Base-by-base conservation (phyloP, 2,329 filamentous ascomycete species). In the Phaeosphaeria sp. region DNA sequence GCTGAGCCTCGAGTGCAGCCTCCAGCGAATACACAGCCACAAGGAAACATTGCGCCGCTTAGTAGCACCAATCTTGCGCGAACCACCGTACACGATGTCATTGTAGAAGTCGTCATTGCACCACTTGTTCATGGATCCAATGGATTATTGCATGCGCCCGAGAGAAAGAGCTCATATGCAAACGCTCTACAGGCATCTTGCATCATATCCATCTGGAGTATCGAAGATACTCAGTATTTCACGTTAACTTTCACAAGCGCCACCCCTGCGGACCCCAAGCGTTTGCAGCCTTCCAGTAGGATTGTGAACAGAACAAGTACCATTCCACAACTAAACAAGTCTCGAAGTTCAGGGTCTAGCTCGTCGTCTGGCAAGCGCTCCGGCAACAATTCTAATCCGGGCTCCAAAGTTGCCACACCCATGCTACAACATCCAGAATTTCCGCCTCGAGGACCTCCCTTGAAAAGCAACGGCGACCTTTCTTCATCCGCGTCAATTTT, bases 171-270 rank as follows among this genome's bases (percentile, higher is more conserved):
- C 9, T 54, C 66, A 5, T 60, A 66, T 25, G 55, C 63, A 9
- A 55, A 69, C 30, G 77, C 82, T 30, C 74, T 86, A 0, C 85
- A 86, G 61, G 88, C 90, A 21, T 89, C 89, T 63, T 91, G 93
- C 88, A 91, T 92, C 47, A 86, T 93, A 21, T 90, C 88, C 0
- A 85, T 91, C 6, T 93, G 90, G 88, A 81, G 85, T n/a, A 85
- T 90, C 41, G 86, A 90, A 43, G 82, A 84, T 20, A 84, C 88
- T 64, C 86, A 83, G 10, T 92, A 89, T 74, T 93, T 88, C 70
- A 92, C 89, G 1, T 78, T 93, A 56, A 91, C 89, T 0, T 93
- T 93, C 59, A 93, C 90, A 11, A 87, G 83, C 59, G 83, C 85
- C 17, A 65, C 65, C 48, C 41, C 63, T 21, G 63, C 62, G n/a